phyloP scores from a whole-genome alignment of 208 protist species.

The Crithidia mellificae region DNA sequence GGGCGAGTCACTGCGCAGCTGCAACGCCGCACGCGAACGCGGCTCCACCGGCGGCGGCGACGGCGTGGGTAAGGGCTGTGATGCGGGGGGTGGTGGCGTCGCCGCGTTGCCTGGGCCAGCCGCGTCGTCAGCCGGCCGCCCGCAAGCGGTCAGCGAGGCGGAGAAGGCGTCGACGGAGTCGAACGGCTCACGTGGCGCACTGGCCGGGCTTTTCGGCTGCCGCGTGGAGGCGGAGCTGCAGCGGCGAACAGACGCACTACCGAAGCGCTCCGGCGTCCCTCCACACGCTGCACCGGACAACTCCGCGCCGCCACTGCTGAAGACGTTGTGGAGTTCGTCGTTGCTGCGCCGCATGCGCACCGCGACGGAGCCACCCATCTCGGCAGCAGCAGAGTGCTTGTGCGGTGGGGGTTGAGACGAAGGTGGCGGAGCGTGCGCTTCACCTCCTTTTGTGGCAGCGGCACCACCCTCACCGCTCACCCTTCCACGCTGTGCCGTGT shows the following conservation, averaged over 20 bases:
- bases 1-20: neutral
- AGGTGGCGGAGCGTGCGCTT: too few species aligned
- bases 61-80: neutral
- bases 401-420: too few species aligned
- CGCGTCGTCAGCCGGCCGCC: neutral
- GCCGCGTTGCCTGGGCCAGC: too few species aligned
- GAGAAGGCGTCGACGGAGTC: neutral
- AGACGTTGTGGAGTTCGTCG: too few species aligned
- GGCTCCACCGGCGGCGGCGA: neutral
- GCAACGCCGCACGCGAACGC: neutral
- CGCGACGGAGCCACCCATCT: too few species aligned
- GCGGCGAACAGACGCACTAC: neutral
- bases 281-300: neutral
- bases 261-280: neutral
- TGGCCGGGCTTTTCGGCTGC: neutral
- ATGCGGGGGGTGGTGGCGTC: too few species aligned
- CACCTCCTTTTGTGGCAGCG: too few species aligned
- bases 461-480: too few species aligned
- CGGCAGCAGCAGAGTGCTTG: too few species aligned
- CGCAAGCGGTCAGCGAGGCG: neutral
- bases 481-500: neutral
- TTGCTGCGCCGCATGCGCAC: too few species aligned
- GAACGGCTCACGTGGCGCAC: neutral
- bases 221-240: conserved; percentile 8
- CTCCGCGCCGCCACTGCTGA: too few species aligned